Evolutionary conservation across 352 stramenopile genomes (phyloP), one percentile per base, ranked within the genome.

Genomic region (Aphanomyces invadans): DNA sequence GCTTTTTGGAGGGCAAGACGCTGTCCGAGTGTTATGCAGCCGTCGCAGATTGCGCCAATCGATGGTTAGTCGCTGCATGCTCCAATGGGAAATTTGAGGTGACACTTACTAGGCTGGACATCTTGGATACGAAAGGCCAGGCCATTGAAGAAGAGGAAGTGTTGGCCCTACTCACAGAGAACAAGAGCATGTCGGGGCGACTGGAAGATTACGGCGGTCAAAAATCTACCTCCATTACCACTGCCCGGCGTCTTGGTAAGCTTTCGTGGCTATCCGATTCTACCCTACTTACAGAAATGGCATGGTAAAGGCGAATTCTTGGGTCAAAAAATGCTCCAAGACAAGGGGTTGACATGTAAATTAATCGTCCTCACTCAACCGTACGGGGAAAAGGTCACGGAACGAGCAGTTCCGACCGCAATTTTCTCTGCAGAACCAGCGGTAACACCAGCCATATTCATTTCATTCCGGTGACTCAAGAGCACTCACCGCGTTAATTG

Each of bases 181-280:
- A 98, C 70, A 96, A 98, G 64, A 98, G 86, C 69, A 99, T 99
- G 92, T 98, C 92, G 32, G 90, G 95, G 23, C 96, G 95, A 51
- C 76, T 99, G 7, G 93, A 98, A 11, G 96, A 99, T 62, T 99
- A 99, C 71, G 96, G 88, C 46, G 87, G 92, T 21, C 94, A 98
- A 57, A 99, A 99, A 71, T 97, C 92, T 10, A 98, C 96, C 11
- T 97, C 95, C 25, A 97, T 99, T 70, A 99, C 96, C 11, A 99
- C 97, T 4, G 97, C 97, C 2, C 86, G 83, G 36, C 87, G 97
- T n/a, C 79, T 99, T 36, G 90, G 95, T 23, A 57, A 29, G 46
- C 28, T 28, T 15, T 28, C n/a, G 39, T n/a, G 21, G 39, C 39
- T 15, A n/a, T 15, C 17, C n/a, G 39, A n/a, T 48, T n/a, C 39